Evolutionary conservation across 768 basidiomycete genomes (phyloP).

Genomic region (Crepidotus variabilis): DNA sequence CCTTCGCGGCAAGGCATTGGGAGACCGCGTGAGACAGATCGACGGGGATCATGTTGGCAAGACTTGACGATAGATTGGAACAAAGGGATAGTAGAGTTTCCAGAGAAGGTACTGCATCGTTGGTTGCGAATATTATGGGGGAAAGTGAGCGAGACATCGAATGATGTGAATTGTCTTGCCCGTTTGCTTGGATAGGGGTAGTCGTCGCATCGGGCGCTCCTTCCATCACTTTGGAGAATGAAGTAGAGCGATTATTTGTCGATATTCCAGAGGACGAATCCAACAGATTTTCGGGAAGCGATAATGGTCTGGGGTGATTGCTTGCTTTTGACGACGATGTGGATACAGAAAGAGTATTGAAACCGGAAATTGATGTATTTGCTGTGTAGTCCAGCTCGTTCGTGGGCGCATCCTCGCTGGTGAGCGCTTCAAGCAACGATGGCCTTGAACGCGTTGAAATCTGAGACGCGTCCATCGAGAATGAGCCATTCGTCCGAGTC

Average conservation of each 20-base stretch:
- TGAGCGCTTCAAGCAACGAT: conserved; percentile 5
- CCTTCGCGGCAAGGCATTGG: conserved; percentile 20
- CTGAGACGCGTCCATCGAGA: not conserved
- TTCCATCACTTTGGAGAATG: not conserved
- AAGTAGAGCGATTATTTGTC: not conserved
- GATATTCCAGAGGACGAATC: not conserved
- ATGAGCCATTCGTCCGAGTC: conserved; percentile 12
- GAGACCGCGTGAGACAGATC: conserved; percentile 14
- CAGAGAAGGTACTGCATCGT: not conserved
- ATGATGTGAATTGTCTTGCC: not conserved
- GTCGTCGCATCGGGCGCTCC: not conserved
- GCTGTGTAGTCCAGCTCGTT: not conserved
- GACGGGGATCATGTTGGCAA: conserved; percentile 18
- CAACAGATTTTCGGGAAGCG: not conserved
- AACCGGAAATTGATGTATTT: not conserved
- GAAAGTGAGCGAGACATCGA: not conserved
- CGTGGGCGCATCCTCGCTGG: not conserved
- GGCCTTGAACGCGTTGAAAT: conserved; percentile 2
- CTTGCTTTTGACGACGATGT: not conserved
- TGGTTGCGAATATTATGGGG: not conserved
- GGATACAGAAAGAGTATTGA: not conserved
- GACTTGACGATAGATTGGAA: conserved; percentile 14
- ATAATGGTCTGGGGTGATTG: not conserved
- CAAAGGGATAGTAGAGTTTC: conserved; percentile 19
- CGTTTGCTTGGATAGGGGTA: not conserved